These are phyloP conservation scores for Rhynchospora breviuscula DNA, from an alignment of 176 grass and related monocot species.

Conservation along the genomic window DNA sequence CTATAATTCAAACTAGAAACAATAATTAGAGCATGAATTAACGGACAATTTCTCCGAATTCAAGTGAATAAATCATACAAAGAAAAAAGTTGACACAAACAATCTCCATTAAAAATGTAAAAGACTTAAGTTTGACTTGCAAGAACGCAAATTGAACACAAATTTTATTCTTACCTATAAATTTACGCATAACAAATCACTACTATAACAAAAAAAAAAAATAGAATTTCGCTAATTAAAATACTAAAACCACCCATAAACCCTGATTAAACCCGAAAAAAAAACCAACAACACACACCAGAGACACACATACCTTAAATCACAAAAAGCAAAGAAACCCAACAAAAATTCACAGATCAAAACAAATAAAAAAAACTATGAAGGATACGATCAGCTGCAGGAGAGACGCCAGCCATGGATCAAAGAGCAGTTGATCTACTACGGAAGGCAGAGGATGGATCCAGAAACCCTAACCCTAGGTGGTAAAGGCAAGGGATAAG, in stretches of 20 bases:
- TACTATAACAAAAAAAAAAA: neutral
- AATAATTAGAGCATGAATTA: neutral
- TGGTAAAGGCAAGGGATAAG: neutral
- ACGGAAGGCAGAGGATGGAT: conserved; percentile 19
- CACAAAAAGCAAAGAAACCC: neutral
- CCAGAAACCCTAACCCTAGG: conserved; percentile 26
- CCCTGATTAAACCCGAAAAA: neutral
- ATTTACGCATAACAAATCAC: neutral
- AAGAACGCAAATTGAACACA: neutral
- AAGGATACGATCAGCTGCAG: conserved; percentile 91
- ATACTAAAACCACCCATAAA: conserved; percentile 17
- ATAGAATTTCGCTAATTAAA: neutral
- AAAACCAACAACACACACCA: neutral
- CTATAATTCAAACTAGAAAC: neutral
- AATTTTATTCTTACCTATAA: neutral
- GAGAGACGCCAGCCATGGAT: conserved; percentile 65
- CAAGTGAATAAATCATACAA: neutral
- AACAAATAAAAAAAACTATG: neutral
- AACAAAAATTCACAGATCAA: conserved; percentile 15
- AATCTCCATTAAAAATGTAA: neutral
- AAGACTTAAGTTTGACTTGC: neutral
- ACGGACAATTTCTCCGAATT: neutral
- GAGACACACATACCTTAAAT: neutral
- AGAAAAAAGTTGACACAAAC: neutral
- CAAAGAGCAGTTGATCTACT: conserved; percentile 22